Evolutionary conservation across 352 stramenopile genomes (phyloP), one percentile per base, ranked within the genome.

Genomic region (Phytophthora boehmeriae): DNA sequence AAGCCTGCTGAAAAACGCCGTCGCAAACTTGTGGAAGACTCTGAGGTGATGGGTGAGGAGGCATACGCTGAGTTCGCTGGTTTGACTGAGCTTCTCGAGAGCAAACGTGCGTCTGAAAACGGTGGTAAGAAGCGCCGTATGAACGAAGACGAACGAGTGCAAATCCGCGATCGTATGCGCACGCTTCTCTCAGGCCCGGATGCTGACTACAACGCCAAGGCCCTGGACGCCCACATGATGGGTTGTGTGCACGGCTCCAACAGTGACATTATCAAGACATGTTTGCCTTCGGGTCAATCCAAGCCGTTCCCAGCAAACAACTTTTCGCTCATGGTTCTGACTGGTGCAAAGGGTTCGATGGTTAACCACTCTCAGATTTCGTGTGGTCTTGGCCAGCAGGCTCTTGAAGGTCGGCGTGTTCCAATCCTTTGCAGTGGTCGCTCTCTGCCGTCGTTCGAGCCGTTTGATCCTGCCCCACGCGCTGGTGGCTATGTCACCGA

Each of bases 331-430:
- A 99, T 99, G 98, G 97, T 99, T 19, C 88, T 98, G 11, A 99
- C 98, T 28, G 98, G 98, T 64, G 98, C 98, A 17, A 99, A 99
- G 85, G 98, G 98, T 11, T 99, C 96, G 34, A 98, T 98, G 80
- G 98, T 99, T 10, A 99, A 99, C 85, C 98, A 99, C 78, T 99
- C 97, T 27, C 93, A 98, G 75, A 97, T 99, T 52, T 98, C 96
- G 34, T 99, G 97, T 82, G 96, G 92, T 51, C 85, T 99, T 32
- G 98, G 98, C 39, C 98, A 99, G 73, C 98, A 99, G 72, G 97
- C 97, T 20, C 83, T 99, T 8, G 98, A 99, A 82, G 98, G 98
- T 32, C 89, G 97, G 25, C 96, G 98, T 73, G 98, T 99, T 56
- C 98, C 98, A 27, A 93, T 99, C 49, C 95, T 99, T 63, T 97